Base-by-base conservation (phyloP, 164 flowering plant genomes). In the Cinnamomum micranthum region DNA sequence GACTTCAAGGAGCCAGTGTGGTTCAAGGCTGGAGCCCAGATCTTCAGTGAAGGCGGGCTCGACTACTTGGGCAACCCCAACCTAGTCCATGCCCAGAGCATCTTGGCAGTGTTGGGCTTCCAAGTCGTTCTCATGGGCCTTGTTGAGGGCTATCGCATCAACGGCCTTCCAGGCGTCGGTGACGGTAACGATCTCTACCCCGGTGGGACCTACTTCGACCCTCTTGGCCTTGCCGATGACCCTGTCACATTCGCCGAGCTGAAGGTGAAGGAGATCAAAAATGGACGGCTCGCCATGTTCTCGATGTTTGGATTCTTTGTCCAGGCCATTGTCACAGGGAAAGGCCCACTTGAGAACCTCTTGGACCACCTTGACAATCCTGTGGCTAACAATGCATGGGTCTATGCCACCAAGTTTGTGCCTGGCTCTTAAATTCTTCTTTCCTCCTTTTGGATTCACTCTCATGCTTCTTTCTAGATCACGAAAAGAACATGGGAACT, bases 21-120 rank as follows among this genome's bases (percentile, higher is more conserved):
- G 94, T 90, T 90, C 94, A 90, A 90, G 73, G 94, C 94, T 4
- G 92, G 94, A n/a, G 79, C 94, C 63, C 94, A 90, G 51, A 90
- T 90, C 78, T 90, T 90, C 86, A 77, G 88, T 0, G 90, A 88
- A 28, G 92, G 94, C 1, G 94, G 94, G n/a, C 81, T 90, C 2
- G 94, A 90, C 86, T 88, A 90, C 84, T 75, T 90, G 80, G 92
- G 92, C 80, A 90, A 90, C 78, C 94, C 94, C 15, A 89, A 88
- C 81, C 87, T 90, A 4, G 92, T 90, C 69, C 94, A 90, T 69
- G 94, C 92, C 17, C 94, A 90, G 71, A 90, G 94, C 89, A 90
- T 89, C 74, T 74, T 91, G 12, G 95, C 95, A 7, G 89, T 91
- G 14, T 80, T 88, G 3, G 95, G 86, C 65, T 86, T 84, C 86